Evolutionary conservation across 257 asterid species (phyloP).

Genomic region (Lycium barbarum): DNA sequence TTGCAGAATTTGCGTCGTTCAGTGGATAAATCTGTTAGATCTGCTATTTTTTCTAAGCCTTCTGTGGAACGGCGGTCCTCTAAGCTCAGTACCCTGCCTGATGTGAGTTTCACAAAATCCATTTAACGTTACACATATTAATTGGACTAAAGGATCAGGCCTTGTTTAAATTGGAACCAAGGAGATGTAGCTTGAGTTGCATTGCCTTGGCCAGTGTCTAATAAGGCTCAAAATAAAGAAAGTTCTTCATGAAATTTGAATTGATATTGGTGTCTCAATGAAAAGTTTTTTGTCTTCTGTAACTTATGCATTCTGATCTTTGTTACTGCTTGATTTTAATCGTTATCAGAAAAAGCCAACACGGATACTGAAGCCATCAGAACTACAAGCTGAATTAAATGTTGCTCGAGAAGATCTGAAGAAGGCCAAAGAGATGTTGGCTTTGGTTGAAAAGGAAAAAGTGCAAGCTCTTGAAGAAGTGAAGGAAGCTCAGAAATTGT

Average conservation of each 20-base stretch:
- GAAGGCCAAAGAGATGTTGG: slow-evolving; percentile 79
- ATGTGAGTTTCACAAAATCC: slow-evolving; percentile 56
- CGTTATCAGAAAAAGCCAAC: slow-evolving; percentile 66
- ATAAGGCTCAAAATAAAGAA: not conserved
- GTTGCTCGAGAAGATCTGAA: slow-evolving; percentile 81
- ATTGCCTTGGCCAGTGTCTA: not conserved
- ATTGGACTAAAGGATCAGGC: not conserved
- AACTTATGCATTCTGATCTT: slow-evolving; percentile 28
- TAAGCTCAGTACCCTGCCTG: slow-evolving; percentile 71
- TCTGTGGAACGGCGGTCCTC: slow-evolving; percentile 61
- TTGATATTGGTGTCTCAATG: not conserved
- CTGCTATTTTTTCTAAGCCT: slow-evolving; percentile 73
- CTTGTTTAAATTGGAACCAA: too few species aligned
- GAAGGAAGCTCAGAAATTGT: slow-evolving; percentile 70
- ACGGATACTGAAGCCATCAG: slow-evolving; percentile 65
- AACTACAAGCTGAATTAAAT: slow-evolving; percentile 67
- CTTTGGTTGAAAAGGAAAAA: slow-evolving; percentile 74
- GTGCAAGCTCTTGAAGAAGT: slow-evolving; percentile 72
- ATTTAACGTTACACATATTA: not conserved
- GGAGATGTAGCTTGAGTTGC: not conserved
- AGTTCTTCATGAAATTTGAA: not conserved
- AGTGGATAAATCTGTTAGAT: slow-evolving; percentile 62
- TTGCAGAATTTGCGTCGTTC: slow-evolving; percentile 63
- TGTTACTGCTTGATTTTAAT: slow-evolving; percentile 15
- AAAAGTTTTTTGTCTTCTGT: not conserved